phyloP scores from a whole-genome alignment of 2,329 filamentous ascomycete genomes.

The Diaporthe vaccinii region DNA sequence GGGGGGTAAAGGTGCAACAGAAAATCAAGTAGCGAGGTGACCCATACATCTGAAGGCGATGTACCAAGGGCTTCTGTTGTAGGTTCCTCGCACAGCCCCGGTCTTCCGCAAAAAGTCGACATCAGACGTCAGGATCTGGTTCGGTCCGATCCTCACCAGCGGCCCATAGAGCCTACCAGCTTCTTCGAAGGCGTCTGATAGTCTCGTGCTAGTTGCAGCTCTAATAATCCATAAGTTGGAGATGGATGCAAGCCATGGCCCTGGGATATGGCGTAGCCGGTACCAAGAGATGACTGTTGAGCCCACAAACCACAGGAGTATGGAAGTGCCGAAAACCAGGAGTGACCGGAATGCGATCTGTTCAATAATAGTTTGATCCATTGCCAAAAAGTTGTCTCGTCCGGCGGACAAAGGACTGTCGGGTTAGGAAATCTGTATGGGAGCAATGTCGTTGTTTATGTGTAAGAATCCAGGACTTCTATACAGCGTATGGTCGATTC shows the following conservation, averaged over 20 bases:
- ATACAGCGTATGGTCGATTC: background rate
- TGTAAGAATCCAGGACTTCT: background rate
- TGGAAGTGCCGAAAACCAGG: background rate
- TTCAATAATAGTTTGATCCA: background rate
- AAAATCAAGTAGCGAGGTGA: too few relatives aligned
- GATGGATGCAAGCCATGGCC: constrained; percentile 49
- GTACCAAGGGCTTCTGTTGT: constrained; percentile 44
- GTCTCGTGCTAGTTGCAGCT: constrained; percentile 43
- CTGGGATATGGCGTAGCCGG: constrained; percentile 47
- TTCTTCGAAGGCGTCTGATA: constrained; percentile 44
- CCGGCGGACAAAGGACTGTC: background rate
- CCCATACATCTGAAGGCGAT: constrained; percentile 11
- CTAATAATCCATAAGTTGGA: constrained; percentile 51
- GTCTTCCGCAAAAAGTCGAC: constrained; percentile 49
- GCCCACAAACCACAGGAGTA: constrained; percentile 39
- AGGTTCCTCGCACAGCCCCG: constrained; percentile 47
- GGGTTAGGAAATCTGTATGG: background rate
- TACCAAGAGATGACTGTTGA: constrained; percentile 36
- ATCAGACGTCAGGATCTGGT: constrained; percentile 53
- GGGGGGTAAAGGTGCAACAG: background rate
- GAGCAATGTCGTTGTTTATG: background rate
- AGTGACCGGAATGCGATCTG: background rate
- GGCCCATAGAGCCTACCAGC: constrained; percentile 46
- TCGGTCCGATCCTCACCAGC: constrained; percentile 53
- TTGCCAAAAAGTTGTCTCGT: background rate